These are phyloP conservation scores for Camelina neglecta DNA, from an alignment of 345 rosid species.

Conservation along the genomic window DNA sequence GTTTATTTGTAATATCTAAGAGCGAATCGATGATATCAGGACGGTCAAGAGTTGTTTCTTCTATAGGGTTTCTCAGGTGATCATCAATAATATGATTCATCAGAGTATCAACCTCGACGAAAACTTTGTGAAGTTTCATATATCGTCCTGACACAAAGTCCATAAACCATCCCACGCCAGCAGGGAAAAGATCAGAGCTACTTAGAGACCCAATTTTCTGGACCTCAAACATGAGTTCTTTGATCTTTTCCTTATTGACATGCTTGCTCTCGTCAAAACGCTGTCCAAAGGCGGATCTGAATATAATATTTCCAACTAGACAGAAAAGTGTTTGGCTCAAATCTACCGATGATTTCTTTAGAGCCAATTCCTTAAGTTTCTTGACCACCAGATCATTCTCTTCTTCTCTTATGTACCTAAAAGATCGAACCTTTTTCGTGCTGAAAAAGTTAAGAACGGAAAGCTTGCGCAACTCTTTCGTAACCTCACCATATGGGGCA, in stretches of 20 bases:
- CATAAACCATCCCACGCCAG: conserved; percentile 5
- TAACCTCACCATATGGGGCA: too few relatives aligned
- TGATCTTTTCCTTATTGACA: not conserved
- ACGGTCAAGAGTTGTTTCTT: conserved; percentile 16
- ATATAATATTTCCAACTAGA: conserved; percentile 1
- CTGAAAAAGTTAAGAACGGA: too few relatives aligned
- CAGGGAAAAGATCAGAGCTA: conserved; percentile 5
- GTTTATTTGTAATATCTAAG: not conserved
- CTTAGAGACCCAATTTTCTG: not conserved
- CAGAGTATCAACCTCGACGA: conserved; percentile 5
- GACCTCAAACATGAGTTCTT: conserved; percentile 10
- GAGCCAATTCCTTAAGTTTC: not conserved
- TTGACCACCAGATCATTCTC: too few relatives aligned
- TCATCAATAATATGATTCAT: conserved; percentile 20
- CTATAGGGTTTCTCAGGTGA: not conserved
- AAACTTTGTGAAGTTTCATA: not conserved
- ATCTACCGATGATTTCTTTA: not conserved
- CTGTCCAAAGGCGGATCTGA: conserved; percentile 16
- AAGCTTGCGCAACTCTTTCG: too few relatives aligned
- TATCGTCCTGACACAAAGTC: conserved; percentile 1
- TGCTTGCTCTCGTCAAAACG: not conserved
- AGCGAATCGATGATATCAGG: conserved; percentile 31
- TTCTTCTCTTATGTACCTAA: too few relatives aligned
- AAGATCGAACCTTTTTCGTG: too few relatives aligned
- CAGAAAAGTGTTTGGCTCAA: conserved; percentile 13